Evolutionary conservation across 2,329 filamentous ascomycete species (phyloP).

Genomic region (Corinectria fuckeliana): DNA sequence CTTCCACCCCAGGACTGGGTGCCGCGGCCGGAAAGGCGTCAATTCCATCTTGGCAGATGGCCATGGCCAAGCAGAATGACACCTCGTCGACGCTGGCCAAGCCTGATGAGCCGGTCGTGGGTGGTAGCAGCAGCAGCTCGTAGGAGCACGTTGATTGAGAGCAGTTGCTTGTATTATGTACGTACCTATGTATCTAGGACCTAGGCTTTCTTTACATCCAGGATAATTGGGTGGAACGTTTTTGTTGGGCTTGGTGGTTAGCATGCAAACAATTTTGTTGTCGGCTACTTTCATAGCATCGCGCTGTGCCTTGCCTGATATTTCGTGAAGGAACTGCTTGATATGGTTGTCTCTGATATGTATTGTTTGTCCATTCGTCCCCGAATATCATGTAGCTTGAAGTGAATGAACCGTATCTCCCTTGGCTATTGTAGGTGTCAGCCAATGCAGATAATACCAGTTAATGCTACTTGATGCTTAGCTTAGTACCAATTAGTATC

Average conservation of each 20-base stretch:
- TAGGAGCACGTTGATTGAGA: conserved; percentile 1
- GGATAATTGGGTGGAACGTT: conserved; percentile 11
- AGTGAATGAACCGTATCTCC: too few species aligned
- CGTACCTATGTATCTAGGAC: conserved; percentile 16
- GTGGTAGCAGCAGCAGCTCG: conserved; percentile 25
- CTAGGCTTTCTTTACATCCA: background rate
- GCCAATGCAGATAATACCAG: too few species aligned
- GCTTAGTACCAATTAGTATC: too few species aligned
- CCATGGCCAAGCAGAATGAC: conserved; percentile 64
- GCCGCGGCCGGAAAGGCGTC: conserved; percentile 62
- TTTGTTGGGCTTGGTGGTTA: background rate
- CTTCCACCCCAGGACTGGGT: conserved; percentile 48
- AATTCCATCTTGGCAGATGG: conserved; percentile 83
- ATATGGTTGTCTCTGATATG: too few species aligned
- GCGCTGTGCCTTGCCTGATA: too few species aligned
- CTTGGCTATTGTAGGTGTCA: too few species aligned
- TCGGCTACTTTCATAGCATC: conserved; percentile 15
- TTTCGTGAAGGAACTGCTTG: background rate
- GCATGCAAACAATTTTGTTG: background rate
- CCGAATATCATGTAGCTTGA: too few species aligned
- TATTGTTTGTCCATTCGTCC: too few species aligned
- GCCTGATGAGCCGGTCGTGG: conserved; percentile 35
- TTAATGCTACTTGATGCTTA: too few species aligned
- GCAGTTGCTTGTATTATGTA: conserved; percentile 15
- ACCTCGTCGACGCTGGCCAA: conserved; percentile 38